phyloP scores from a whole-genome alignment of 2,329 filamentous ascomycete genomes.

The Sporothrix luriei region DNA sequence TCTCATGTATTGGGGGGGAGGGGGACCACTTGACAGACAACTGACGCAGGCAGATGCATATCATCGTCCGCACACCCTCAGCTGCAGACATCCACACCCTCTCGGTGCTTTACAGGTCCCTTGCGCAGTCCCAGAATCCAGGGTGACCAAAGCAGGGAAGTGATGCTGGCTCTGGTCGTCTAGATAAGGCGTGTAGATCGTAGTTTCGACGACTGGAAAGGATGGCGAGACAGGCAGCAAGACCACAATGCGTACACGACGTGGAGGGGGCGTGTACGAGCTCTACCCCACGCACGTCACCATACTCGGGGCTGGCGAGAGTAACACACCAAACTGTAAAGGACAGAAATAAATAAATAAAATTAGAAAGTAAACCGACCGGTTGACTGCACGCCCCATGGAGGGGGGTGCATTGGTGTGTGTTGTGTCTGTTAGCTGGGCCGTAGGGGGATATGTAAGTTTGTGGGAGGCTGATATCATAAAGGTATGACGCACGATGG shows the following conservation, averaged over 20 bases:
- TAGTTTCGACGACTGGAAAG: neutral
- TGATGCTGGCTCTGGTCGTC: neutral
- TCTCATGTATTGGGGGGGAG: constrained; percentile 1
- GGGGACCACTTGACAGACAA: neutral
- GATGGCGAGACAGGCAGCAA: constrained; percentile 8
- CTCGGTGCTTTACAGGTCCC: neutral
- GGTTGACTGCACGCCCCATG: neutral
- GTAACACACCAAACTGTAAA: neutral
- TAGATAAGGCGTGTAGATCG: too few species aligned
- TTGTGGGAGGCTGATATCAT: neutral
- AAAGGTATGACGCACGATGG: neutral
- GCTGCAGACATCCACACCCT: constrained; percentile 1
- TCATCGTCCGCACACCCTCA: neutral
- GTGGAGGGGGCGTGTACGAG: neutral
- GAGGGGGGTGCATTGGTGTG: neutral
- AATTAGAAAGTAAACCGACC: neutral
- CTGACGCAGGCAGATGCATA: neutral
- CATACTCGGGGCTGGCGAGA: neutral
- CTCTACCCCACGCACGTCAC: neutral
- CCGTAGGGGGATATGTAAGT: neutral
- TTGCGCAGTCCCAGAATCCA: constrained; percentile 17
- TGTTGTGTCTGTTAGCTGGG: neutral
- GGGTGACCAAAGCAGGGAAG: neutral
- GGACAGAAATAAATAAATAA: too few species aligned
- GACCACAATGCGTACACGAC: neutral